Evolutionary conservation across 2,329 filamentous ascomycete genomes (phyloP).

Genomic region (Rutstroemia sp.): DNA sequence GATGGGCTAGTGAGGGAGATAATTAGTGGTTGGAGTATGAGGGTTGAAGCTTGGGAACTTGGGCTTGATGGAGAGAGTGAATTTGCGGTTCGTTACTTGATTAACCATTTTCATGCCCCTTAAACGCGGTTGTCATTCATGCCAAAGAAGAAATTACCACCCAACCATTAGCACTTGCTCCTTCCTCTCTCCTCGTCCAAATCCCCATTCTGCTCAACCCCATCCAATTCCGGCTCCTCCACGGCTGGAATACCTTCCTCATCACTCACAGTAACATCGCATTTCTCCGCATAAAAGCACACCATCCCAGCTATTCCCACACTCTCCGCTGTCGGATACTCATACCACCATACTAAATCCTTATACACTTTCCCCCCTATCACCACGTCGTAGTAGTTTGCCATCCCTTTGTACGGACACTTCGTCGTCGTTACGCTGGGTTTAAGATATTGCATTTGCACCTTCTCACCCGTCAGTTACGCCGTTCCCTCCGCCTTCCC

Average conservation of each 20-base stretch:
- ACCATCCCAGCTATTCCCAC: constrained; percentile 45
- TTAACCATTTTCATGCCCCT: no score
- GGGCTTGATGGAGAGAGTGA: no score
- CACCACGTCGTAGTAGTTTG: constrained; percentile 51
- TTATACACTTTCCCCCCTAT: constrained; percentile 36
- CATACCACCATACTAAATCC: constrained; percentile 57
- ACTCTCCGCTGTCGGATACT: constrained; percentile 47
- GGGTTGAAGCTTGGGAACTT: no score
- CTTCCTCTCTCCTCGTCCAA: no score
- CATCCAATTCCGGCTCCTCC: not conserved
- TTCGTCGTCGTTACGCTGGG: constrained; percentile 42
- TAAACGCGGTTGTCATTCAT: no score
- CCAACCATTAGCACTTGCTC: no score
- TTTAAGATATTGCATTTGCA: constrained; percentile 33
- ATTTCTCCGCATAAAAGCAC: constrained; percentile 60
- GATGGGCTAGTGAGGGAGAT: no score
- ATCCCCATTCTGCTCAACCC: no score
- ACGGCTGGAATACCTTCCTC: not conserved
- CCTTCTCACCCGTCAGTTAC: constrained; percentile 15
- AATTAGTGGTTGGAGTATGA: no score
- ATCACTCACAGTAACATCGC: not conserved
- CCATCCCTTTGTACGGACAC: constrained; percentile 61
- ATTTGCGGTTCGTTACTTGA: no score
- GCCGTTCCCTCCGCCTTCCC: not conserved
- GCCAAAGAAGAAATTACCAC: no score